Percentiles rank a stretch among this genome's conserved stretches.
These are phyloP conservation scores for Malus hybrid DNA, from an alignment of 331 rosid genomes.

Conservation along the genomic window DNA sequence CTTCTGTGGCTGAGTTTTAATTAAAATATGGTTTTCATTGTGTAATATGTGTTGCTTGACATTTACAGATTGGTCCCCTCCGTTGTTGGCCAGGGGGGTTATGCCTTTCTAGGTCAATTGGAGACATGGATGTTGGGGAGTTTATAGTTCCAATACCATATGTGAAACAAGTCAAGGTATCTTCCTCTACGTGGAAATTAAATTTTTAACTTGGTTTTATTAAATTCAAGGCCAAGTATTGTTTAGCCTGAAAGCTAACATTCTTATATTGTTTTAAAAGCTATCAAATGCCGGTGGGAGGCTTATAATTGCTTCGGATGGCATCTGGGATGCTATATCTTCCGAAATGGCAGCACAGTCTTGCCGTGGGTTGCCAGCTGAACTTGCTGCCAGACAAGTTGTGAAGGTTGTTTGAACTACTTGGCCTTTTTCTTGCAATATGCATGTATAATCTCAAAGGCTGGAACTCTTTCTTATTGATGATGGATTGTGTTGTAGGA, in stretches of 20 bases:
- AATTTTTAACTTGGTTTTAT: neutral
- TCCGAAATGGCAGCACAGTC: slow-evolving; percentile 83
- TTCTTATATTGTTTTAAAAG: slow-evolving; percentile 23
- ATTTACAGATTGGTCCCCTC: slow-evolving; percentile 87
- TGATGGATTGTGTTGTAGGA: slow-evolving; percentile 41
- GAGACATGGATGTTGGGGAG: slow-evolving; percentile 97
- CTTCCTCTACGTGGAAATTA: neutral
- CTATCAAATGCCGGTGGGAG: slow-evolving; percentile 87
- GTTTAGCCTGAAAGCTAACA: slow-evolving; percentile 19
- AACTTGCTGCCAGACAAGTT: slow-evolving; percentile 89
- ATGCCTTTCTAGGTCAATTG: slow-evolving; percentile 94
- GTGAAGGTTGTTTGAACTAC: slow-evolving; percentile 58
- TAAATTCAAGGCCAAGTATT: neutral
- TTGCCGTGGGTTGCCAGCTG: slow-evolving; percentile 86
- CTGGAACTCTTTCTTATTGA: neutral
- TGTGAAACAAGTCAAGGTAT: slow-evolving; percentile 96
- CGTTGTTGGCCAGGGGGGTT: slow-evolving; percentile 98
- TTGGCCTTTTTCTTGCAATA: slow-evolving; percentile 1
- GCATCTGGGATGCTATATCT: slow-evolving; percentile 94
- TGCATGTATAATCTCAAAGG: neutral
- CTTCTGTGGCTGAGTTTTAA: neutral
- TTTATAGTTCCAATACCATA: slow-evolving; percentile 84
- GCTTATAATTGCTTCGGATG: slow-evolving; percentile 94
- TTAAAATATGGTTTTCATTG: slow-evolving; percentile 4
- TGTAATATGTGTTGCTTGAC: slow-evolving; percentile 10